phyloP scores from a whole-genome alignment of 2,329 filamentous ascomycete genomes.

The Elsinoe ampelina region DNA sequence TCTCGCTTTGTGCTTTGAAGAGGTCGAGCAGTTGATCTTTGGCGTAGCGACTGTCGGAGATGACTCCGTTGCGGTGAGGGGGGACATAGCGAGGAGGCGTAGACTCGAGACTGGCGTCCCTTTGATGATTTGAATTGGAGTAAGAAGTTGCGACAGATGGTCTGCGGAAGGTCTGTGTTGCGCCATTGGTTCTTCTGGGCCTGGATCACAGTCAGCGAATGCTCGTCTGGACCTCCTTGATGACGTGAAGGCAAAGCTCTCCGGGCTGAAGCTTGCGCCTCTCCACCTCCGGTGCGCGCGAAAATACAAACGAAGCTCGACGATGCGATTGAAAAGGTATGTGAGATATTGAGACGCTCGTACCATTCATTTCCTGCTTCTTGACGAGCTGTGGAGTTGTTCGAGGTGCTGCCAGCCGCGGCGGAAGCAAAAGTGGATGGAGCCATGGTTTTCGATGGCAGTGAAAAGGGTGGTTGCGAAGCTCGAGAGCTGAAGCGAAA shows the following conservation, averaged over 20 bases:
- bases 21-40: conserved; percentile 72
- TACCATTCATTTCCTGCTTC: conserved; percentile 40
- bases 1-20: conserved; percentile 50
- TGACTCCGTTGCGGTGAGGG: conserved; percentile 53
- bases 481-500: neutral
- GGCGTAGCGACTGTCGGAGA: conserved; percentile 56
- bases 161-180: conserved; percentile 58
- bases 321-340: neutral
- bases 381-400: conserved; percentile 31
- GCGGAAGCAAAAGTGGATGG: conserved; percentile 40
- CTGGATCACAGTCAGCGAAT: conserved; percentile 28
- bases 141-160: conserved; percentile 49
- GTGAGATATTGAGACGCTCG: conserved; percentile 22
- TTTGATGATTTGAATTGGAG: conserved; percentile 35
- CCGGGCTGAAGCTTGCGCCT: conserved; percentile 14
- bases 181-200: conserved; percentile 56
- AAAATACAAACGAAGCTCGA: neutral
- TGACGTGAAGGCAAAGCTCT: conserved; percentile 11
- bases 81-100: conserved; percentile 45
- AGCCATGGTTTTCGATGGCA: conserved; percentile 8
- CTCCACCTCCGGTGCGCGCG: conserved; percentile 5
- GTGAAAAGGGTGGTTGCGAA: neutral
- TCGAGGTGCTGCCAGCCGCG: conserved; percentile 36
- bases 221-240: neutral
- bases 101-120: conserved; percentile 20